These are phyloP conservation scores for Acanthamoeba sp. DNA, from an alignment of 208 protist species.

Conservation along the genomic window DNA sequence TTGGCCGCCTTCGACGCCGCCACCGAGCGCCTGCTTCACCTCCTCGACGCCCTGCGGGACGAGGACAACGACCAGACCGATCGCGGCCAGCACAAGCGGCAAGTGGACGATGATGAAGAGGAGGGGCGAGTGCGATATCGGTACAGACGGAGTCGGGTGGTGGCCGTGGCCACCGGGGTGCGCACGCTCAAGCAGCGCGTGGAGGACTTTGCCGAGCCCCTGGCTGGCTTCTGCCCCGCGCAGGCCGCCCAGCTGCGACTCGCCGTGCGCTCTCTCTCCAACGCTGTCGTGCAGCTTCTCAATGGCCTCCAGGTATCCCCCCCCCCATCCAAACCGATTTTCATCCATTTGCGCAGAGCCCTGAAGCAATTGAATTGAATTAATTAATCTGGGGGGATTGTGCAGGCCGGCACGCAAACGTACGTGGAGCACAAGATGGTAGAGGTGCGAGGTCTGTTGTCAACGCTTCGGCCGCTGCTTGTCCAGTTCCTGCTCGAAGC, in stretches of 20 bases:
- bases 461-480: not conserved
- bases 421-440: not conserved
- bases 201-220: not conserved
- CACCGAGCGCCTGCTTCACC: not conserved
- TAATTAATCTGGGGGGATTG: too few species aligned
- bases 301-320: conserved; percentile 17
- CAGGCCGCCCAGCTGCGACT: not conserved
- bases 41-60: not conserved
- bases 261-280: not conserved
- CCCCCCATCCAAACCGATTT: not conserved
- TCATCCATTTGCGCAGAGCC: not conserved
- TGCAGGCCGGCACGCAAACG: not conserved
- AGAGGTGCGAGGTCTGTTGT: not conserved
- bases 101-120: not conserved
- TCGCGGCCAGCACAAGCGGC: too few species aligned
- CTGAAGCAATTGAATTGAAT: not conserved
- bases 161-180: not conserved
- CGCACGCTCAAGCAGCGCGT: conserved; percentile 1
- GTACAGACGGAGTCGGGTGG: not conserved
- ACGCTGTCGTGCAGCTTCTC: conserved; percentile 13
- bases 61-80: not conserved
- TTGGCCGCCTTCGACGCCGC: conserved; percentile 11
- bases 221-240: not conserved
- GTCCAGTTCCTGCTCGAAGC: conserved; percentile 12
- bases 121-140: not conserved